These are phyloP conservation scores for Venturia asperata DNA, from an alignment of 2,329 filamentous ascomycete species.

Conservation along the genomic window DNA sequence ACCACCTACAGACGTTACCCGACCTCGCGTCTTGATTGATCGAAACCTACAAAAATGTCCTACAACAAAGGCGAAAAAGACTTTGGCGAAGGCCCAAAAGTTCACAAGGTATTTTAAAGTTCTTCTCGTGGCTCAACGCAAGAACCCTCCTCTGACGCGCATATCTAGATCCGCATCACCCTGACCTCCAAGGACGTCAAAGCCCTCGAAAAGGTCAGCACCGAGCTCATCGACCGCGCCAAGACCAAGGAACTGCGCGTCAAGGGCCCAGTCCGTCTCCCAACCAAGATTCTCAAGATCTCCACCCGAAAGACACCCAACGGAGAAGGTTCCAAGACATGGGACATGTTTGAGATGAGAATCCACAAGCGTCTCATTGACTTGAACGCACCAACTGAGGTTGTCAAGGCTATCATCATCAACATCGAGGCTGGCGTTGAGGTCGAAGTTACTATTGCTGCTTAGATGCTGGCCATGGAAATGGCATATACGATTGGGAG, in stretches of 20 bases:
- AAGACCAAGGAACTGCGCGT: slow-evolving; percentile 97
- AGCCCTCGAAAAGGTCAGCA: slow-evolving; percentile 71
- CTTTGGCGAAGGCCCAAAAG: slow-evolving; percentile 64
- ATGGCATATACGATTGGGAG: not conserved
- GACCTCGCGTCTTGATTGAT: slow-evolving; percentile 43
- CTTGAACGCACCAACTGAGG: slow-evolving; percentile 94
- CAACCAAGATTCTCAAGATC: slow-evolving; percentile 95
- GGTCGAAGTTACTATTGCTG: slow-evolving; percentile 88
- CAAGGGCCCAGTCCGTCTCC: slow-evolving; percentile 96
- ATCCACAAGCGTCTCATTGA: slow-evolving; percentile 99
- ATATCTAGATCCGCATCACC: slow-evolving; percentile 80
- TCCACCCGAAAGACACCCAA: slow-evolving; percentile 98
- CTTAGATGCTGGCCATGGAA: slow-evolving; percentile 42
- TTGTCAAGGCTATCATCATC: slow-evolving; percentile 94
- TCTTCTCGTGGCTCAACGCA: slow-evolving; percentile 29
- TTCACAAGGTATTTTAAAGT: slow-evolving; percentile 8
- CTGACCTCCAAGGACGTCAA: slow-evolving; percentile 84
- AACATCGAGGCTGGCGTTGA: slow-evolving; percentile 92
- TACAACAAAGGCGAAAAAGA: slow-evolving; percentile 90
- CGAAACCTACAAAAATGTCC: slow-evolving; percentile 60
- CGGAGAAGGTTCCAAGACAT: slow-evolving; percentile 99
- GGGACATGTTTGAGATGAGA: slow-evolving; percentile 98
- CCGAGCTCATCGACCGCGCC: slow-evolving; percentile 77
- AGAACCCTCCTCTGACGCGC: slow-evolving; percentile 67
- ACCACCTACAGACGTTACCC: slow-evolving; percentile 39